Conservation (phyloP, 306 rosid genomes). For the Comarum palustre region DNA sequence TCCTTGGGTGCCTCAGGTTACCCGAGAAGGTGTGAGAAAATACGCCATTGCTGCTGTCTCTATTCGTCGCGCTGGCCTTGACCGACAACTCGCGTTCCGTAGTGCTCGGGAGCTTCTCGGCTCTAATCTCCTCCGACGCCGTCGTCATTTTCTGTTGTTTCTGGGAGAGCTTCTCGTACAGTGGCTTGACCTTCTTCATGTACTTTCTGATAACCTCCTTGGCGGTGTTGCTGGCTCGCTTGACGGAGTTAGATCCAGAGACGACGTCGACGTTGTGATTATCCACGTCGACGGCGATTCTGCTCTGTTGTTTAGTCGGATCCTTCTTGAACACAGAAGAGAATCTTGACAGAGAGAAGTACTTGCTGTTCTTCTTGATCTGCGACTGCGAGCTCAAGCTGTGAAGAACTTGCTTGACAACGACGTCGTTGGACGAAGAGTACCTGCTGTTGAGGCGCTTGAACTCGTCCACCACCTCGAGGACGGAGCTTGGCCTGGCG, state of each 20-base stretch:
- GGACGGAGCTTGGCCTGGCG: slow-evolving; percentile 57
- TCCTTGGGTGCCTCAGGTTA: slow-evolving; percentile 68
- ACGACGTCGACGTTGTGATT: not conserved
- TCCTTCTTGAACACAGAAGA: slow-evolving; percentile 73
- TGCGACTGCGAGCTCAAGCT: slow-evolving; percentile 15
- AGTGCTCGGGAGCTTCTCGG: not conserved
- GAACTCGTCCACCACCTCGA: slow-evolving; percentile 56
- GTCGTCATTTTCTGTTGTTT: slow-evolving; percentile 28
- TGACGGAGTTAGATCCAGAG: slow-evolving; percentile 41
- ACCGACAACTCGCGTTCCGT: not conserved
- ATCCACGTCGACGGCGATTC: slow-evolving; percentile 14
- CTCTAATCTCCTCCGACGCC: not conserved
- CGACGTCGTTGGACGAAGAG: slow-evolving; percentile 10
- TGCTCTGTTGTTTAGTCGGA: slow-evolving; percentile 2
- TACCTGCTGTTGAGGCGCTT: slow-evolving; percentile 39
- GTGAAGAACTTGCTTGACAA: not conserved
- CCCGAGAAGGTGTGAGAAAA: slow-evolving; percentile 86
- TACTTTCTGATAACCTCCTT: slow-evolving; percentile 76
- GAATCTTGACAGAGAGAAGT: slow-evolving; percentile 71
- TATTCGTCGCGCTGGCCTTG: not conserved
- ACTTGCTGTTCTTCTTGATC: slow-evolving; percentile 47
- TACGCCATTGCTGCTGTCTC: slow-evolving; percentile 1
- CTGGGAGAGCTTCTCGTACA: slow-evolving; percentile 68
- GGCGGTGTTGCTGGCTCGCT: slow-evolving; percentile 57
- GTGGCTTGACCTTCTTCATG: slow-evolving; percentile 74